phyloP scores from a whole-genome alignment of 1,139 yeast species.

The Candida glucosophila region DNA sequence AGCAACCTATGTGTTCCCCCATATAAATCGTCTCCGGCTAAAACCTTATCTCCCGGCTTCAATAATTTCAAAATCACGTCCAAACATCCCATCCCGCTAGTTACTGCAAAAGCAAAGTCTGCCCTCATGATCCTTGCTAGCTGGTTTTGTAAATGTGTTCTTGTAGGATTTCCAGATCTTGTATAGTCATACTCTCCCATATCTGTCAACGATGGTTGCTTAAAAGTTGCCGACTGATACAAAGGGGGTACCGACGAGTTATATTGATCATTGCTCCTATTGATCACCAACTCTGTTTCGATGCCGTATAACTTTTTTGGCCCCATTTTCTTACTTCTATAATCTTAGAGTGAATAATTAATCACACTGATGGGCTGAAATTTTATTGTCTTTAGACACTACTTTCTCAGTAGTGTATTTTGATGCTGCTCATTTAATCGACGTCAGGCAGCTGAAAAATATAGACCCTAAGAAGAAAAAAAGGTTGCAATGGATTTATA shows the following conservation, averaged over 20 bases:
- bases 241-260: conserved; percentile 83
- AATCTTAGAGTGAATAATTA: too few relatives aligned
- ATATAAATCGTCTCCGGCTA: conserved; percentile 89
- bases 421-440: too few relatives aligned
- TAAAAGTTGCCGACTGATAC: conserved; percentile 90
- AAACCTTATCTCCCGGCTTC: conserved; percentile 72
- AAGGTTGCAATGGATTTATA: too few relatives aligned
- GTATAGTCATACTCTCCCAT: conserved; percentile 90
- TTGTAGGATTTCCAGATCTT: conserved; percentile 90
- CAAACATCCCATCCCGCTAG: conserved; percentile 88
- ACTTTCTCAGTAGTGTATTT: too few relatives aligned
- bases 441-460: too few relatives aligned
- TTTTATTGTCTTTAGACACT: too few relatives aligned
- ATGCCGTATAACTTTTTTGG: conserved; percentile 33
- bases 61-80: conserved; percentile 74
- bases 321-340: too few relatives aligned
- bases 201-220: conserved; percentile 64
- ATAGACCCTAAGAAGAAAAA: too few relatives aligned
- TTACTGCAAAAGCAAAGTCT: conserved; percentile 65
- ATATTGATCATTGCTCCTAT: conserved; percentile 62
- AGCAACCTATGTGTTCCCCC: conserved; percentile 88
- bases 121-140: conserved; percentile 72
- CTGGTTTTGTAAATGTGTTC: conserved; percentile 72
- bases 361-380: too few relatives aligned
- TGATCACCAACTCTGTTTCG: conserved; percentile 70